Conservation (phyloP, 345 rosid species). For the Jatropha curcas region DNA sequence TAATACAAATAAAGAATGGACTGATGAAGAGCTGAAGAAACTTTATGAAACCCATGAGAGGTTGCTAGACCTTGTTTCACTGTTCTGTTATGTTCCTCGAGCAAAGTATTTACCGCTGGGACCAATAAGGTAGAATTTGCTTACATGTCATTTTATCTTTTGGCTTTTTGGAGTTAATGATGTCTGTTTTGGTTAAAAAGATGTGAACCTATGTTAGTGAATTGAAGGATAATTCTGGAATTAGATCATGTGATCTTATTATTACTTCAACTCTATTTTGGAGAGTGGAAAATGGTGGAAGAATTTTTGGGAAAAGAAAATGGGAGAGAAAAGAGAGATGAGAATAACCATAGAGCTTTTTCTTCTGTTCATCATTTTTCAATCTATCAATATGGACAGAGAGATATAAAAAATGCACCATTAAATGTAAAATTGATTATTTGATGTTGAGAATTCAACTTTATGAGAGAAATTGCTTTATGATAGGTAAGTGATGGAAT, state of each 20-base stretch:
- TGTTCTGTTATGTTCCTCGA: conserved; percentile 93
- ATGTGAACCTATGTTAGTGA: not conserved
- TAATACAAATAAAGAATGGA: conserved; percentile 96
- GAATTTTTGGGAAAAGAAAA: not conserved
- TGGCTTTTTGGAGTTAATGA: not conserved
- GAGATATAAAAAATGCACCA: not conserved
- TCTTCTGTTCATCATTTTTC: not conserved
- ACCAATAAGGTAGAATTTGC: conserved; percentile 69
- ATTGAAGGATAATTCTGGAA: not conserved
- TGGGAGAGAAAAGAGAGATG: not conserved
- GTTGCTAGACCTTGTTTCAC: conserved; percentile 88
- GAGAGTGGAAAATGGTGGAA: not conserved
- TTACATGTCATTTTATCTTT: not conserved
- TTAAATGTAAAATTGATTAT: not conserved
- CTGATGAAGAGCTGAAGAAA: conserved; percentile 92
- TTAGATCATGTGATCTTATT: not conserved
- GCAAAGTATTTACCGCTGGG: conserved; percentile 95
- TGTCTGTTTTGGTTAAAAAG: not conserved
- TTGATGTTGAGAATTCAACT: not conserved
- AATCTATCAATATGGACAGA: not conserved
- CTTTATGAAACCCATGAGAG: conserved; percentile 93
- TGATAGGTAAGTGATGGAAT: not conserved
- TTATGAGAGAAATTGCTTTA: not conserved
- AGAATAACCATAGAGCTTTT: not conserved
- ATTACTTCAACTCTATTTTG: not conserved